A percentile compares a stretch with the other conserved stretches of the same genome.
phyloP scores from a whole-genome alignment of 2,329 filamentous ascomycete species.

The Pseudocercospora macadamiae region DNA sequence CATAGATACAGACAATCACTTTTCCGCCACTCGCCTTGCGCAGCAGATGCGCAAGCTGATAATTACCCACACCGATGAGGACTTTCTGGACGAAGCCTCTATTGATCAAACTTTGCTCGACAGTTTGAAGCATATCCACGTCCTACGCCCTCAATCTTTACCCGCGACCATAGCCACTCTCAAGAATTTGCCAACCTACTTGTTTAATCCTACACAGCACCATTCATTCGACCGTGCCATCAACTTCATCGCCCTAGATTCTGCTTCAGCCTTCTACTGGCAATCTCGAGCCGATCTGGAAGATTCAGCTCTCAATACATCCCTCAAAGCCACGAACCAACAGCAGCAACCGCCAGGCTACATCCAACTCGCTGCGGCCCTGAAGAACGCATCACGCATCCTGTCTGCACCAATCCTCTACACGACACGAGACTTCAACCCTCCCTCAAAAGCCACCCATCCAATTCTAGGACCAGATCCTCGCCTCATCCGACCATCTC shows the following conservation, averaged over 20 bases:
- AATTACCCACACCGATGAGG: constrained; percentile 8
- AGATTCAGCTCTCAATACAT: constrained; percentile 24
- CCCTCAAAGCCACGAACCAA: constrained; percentile 3
- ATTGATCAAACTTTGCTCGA: constrained; percentile 37
- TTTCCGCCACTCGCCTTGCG: constrained; percentile 55
- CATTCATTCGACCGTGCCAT: constrained; percentile 51
- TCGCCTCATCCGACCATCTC: constrained; percentile 24
- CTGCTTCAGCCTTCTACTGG: constrained; percentile 60
- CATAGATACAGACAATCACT: constrained; percentile 59
- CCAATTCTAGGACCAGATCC: constrained; percentile 12
- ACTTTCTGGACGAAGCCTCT: not conserved
- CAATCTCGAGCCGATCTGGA: constrained; percentile 51
- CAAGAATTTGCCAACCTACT: constrained; percentile 50
- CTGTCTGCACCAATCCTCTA: constrained; percentile 34
- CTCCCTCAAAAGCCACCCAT: constrained; percentile 9
- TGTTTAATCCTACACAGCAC: constrained; percentile 51
- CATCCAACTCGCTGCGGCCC: constrained; percentile 25
- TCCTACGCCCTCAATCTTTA: constrained; percentile 60
- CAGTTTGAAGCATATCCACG: constrained; percentile 59
- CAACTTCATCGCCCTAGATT: constrained; percentile 58
- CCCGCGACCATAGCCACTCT: constrained; percentile 55
- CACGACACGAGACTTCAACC: constrained; percentile 26
- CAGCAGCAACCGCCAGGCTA: constrained; percentile 18
- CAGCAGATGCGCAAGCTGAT: constrained; percentile 36
- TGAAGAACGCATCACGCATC: constrained; percentile 21